A percentile compares a stretch with the other conserved stretches of the same genome.
phyloP scores from a whole-genome alignment of 2,329 filamentous ascomycete genomes.

The Aureobasidium lini region DNA sequence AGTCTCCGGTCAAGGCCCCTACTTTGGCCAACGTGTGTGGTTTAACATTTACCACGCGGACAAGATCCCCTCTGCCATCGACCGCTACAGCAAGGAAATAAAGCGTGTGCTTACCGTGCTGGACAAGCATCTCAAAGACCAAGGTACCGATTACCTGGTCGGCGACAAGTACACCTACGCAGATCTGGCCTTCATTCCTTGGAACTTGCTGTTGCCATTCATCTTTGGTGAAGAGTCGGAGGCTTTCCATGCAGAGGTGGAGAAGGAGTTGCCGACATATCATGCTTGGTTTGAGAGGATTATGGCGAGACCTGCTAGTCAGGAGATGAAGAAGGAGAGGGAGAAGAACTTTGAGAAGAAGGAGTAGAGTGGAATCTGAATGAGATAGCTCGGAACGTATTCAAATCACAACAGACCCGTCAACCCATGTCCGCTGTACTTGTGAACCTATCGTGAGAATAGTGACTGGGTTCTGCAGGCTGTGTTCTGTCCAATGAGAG shows the following conservation, averaged over 20 bases:
- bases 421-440: no score
- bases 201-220: slow-evolving; percentile 21
- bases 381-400: not conserved
- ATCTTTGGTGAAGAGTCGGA: slow-evolving; percentile 12
- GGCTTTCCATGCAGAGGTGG: slow-evolving; percentile 15
- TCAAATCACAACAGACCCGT: not conserved
- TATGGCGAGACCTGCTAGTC: slow-evolving; percentile 14
- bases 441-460: no score
- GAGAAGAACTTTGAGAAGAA: not conserved
- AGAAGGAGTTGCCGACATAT: slow-evolving; percentile 16
- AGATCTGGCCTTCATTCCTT: slow-evolving; percentile 33
- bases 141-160: slow-evolving; percentile 32
- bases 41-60: slow-evolving; percentile 34
- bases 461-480: no score
- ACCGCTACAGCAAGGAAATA: slow-evolving; percentile 43
- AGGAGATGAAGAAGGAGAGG: slow-evolving; percentile 21
- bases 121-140: slow-evolving; percentile 32
- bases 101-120: slow-evolving; percentile 40
- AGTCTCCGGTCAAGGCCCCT: slow-evolving; percentile 38
- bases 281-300: slow-evolving; percentile 16
- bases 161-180: slow-evolving; percentile 37
- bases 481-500: no score
- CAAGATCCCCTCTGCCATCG: slow-evolving; percentile 37
- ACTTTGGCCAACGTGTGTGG: slow-evolving; percentile 37
- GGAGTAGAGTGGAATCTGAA: not conserved